Evolutionary conservation across 2,329 filamentous ascomycete species (phyloP).

Genomic region (Trichothecium roseum): DNA sequence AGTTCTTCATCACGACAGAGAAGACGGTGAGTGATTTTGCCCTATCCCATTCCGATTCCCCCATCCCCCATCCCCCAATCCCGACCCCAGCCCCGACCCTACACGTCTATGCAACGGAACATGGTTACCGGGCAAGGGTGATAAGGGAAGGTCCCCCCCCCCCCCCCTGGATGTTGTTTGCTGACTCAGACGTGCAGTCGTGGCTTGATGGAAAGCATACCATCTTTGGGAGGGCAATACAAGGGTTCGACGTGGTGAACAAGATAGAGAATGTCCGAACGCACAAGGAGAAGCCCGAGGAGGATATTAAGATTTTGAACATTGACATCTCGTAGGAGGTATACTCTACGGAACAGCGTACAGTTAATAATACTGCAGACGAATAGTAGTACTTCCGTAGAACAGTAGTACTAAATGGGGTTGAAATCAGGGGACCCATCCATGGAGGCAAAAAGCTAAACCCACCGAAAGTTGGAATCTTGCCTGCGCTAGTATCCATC

Average conservation of each 20-base stretch:
- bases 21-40: slow-evolving; percentile 60
- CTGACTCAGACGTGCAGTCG: slow-evolving; percentile 36
- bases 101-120: background rate
- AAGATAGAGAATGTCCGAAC: slow-evolving; percentile 88
- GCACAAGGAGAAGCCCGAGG: slow-evolving; percentile 85
- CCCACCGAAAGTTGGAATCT: too few species aligned
- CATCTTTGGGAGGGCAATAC: slow-evolving; percentile 82
- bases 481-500: too few species aligned
- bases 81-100: background rate
- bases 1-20: slow-evolving; percentile 98
- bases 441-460: too few species aligned
- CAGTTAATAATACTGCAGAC: too few species aligned
- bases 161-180: slow-evolving; percentile 1
- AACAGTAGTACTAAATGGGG: too few species aligned
- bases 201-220: slow-evolving; percentile 97
- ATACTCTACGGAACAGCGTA: too few species aligned
- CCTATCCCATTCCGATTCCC: too few species aligned
- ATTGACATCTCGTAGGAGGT: slow-evolving; percentile 49
- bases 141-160: too few species aligned
- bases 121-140: slow-evolving; percentile 3
- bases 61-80: too few species aligned
- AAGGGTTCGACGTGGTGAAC: slow-evolving; percentile 88
- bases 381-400: too few species aligned
- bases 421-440: too few species aligned
- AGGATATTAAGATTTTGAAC: slow-evolving; percentile 95